Base-by-base conservation (phyloP, 2,329 filamentous ascomycete species). In the Emmonsia crescens region DNA sequence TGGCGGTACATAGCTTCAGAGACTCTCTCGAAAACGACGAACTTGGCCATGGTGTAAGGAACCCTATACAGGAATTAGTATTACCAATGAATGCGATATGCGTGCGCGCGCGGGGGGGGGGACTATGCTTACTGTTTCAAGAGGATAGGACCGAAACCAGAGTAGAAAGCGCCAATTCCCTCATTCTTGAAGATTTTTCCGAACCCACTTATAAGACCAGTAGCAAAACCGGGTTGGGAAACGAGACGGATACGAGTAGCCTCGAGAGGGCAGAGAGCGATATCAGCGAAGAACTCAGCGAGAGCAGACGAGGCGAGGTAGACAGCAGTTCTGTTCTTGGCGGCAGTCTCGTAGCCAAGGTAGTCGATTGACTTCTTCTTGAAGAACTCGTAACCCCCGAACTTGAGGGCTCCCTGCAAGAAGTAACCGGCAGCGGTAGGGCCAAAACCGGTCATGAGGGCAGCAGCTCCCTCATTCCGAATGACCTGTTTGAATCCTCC, bases 371-470 rank as follows among this genome's bases (percentile, higher is more conserved):
- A 85, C 80, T 94, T 89, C 82, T 92, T 85, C 87, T 96, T 95
- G 88, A 96, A 95, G 81, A 95, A 87, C 81, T 96, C 91, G 79
- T 96, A 96, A 76, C 91, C 91, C 77, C 91, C 91, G 78, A 94
- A 94, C 82, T 95, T 95, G 84, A 94, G 86, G 71, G 89, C 88
- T 75, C 91, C 90, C 82, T 96, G 90, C 71, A 96, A 86, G 87
- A 95, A 95, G 82, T 96, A 96, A 77, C 90, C 90, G 68, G 90
- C 89, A 69, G 86, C 86, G 74, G 90, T 95, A 72, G 90, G 91
- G 69, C 91, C 91, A 77, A 86, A 84, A 79, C 90, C 90, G 69
- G 91, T 95, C 77, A 90, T 81, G 72, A 96, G 86, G 77, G 90
- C 91, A 76, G 87, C 89, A 74, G 88, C 87, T 80, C 91, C 91